phyloP scores from a whole-genome alignment of 1,284 basidiomycete species.

The Pholiota adiposa region DNA sequence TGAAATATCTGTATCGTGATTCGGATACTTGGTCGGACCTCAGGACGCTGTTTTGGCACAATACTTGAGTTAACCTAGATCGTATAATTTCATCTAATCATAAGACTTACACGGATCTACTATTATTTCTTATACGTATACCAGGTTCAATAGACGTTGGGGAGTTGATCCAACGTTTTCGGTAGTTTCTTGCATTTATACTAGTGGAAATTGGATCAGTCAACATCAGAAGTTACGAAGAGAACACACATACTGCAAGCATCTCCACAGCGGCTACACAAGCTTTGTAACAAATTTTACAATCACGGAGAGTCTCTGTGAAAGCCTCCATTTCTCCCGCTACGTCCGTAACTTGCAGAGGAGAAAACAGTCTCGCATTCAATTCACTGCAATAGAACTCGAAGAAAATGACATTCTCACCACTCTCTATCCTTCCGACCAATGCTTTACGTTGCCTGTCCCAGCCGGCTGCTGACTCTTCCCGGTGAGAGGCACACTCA shows the following conservation, averaged over 20 bases:
- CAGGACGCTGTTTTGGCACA: constrained; percentile 79
- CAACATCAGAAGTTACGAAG: constrained; percentile 3
- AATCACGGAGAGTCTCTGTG: constrained; percentile 42
- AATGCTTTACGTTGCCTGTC: constrained; percentile 48
- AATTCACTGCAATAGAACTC: neutral
- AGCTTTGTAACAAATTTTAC: constrained; percentile 58
- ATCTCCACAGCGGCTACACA: constrained; percentile 65
- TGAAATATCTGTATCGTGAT: constrained; percentile 82
- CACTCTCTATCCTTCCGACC: constrained; percentile 50
- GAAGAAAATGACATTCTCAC: constrained; percentile 36
- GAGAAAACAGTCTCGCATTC: constrained; percentile 6
- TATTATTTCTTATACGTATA: constrained; percentile 11
- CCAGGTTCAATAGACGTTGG: constrained; percentile 26
- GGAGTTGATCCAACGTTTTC: constrained; percentile 40
- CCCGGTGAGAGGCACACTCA: constrained; percentile 51
- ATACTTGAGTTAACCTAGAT: constrained; percentile 51
- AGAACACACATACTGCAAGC: constrained; percentile 51
- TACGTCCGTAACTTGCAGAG: constrained; percentile 57
- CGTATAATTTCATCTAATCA: constrained; percentile 12
- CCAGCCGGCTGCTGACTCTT: constrained; percentile 50
- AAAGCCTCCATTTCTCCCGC: constrained; percentile 62
- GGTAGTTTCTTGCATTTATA: constrained; percentile 60
- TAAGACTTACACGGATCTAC: constrained; percentile 19
- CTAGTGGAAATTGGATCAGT: constrained; percentile 34
- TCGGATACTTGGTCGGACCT: constrained; percentile 76